These are phyloP conservation scores for Thielaviopsis musarum DNA, from an alignment of 2,329 filamentous ascomycete species.

Conservation along the genomic window DNA sequence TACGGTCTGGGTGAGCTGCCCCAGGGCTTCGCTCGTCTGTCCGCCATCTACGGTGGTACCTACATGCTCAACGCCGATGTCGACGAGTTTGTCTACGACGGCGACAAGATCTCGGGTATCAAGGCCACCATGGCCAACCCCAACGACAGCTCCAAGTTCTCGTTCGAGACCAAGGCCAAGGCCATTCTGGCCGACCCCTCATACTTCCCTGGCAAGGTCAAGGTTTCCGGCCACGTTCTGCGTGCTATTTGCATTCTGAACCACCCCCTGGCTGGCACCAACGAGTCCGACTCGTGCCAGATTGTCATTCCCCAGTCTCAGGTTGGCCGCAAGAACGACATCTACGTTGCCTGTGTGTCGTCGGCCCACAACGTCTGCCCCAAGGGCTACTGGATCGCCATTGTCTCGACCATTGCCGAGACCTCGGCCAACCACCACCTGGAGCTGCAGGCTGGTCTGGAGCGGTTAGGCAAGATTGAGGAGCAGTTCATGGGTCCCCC, in stretches of 20 bases:
- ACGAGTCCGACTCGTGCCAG: slow-evolving; percentile 77
- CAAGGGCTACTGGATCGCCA: slow-evolving; percentile 97
- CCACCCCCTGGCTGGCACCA: slow-evolving; percentile 82
- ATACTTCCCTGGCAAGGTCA: slow-evolving; percentile 85
- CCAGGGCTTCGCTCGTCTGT: slow-evolving; percentile 91
- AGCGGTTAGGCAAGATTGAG: slow-evolving; percentile 82
- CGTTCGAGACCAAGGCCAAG: slow-evolving; percentile 90
- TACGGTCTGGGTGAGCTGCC: slow-evolving; percentile 95
- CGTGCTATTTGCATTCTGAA: slow-evolving; percentile 96
- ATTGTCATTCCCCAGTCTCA: slow-evolving; percentile 97
- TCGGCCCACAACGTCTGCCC: slow-evolving; percentile 96
- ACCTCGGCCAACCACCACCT: slow-evolving; percentile 83
- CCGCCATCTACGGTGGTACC: slow-evolving; percentile 94
- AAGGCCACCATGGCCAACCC: slow-evolving; percentile 91
- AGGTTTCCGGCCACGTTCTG: slow-evolving; percentile 74
- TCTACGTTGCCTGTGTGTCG: slow-evolving; percentile 93
- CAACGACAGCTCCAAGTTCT: slow-evolving; percentile 52
- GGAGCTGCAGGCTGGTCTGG: slow-evolving; percentile 81
- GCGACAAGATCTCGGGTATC: slow-evolving; percentile 78
- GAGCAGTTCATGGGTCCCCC: slow-evolving; percentile 91
- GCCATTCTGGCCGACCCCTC: slow-evolving; percentile 93
- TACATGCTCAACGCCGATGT: slow-evolving; percentile 98
- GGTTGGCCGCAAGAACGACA: slow-evolving; percentile 91
- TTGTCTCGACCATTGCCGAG: slow-evolving; percentile 95
- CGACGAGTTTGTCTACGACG: slow-evolving; percentile 76